phyloP scores from a whole-genome alignment of 371 early-diverging fungal species.

The Entomophthora muscae region DNA sequence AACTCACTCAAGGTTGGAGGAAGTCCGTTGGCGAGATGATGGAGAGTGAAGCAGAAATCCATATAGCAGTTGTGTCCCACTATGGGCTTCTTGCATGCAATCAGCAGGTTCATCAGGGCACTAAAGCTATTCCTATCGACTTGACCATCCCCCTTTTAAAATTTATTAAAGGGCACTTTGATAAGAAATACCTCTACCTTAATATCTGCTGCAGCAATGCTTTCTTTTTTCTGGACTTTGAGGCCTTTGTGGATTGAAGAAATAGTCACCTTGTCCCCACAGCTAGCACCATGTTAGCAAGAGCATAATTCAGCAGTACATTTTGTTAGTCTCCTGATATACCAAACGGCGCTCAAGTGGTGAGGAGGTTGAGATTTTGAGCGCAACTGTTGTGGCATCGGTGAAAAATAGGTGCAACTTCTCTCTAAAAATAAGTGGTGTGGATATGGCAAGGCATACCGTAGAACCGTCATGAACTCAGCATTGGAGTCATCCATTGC shows the following conservation, averaged over 20 bases:
- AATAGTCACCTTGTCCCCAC: not conserved
- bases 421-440: not conserved
- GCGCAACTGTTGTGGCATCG: not conserved
- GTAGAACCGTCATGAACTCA: not conserved
- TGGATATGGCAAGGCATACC: not conserved
- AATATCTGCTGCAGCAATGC: too few species aligned
- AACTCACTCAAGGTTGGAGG: not conserved
- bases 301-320: not conserved
- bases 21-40: not conserved
- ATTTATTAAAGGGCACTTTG: too few species aligned
- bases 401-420: not conserved
- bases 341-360: not conserved
- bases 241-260: not conserved
- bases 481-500: not conserved
- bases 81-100: not conserved
- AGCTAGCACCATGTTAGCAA: not conserved
- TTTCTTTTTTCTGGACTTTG: not conserved
- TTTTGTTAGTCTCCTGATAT: not conserved
- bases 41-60: not conserved
- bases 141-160: too few species aligned
- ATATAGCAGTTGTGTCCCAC: not conserved
- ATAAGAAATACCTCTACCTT: too few species aligned
- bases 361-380: not conserved
- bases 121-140: not conserved
- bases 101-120: not conserved